These are phyloP conservation scores for Saccharomyces hybrid DNA, from an alignment of 1,139 yeast genomes.

Conservation along the genomic window DNA sequence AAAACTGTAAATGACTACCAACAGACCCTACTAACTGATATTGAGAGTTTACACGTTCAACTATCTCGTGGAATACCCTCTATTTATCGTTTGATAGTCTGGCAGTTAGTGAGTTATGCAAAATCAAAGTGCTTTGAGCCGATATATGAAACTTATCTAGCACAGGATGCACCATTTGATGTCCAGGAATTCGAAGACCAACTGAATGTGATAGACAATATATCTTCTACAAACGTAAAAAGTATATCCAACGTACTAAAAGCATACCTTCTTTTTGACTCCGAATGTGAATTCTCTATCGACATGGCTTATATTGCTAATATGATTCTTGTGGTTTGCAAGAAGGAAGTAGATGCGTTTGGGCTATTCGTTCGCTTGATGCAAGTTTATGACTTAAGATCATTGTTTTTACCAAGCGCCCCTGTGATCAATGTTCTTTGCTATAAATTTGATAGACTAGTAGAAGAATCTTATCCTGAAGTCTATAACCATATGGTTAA, in stretches of 20 bases:
- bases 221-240: conserved; percentile 48
- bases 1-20: neutral
- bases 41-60: neutral
- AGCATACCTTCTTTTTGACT: conserved; percentile 77
- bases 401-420: conserved; percentile 75
- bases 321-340: neutral
- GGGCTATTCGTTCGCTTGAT: conserved; percentile 67
- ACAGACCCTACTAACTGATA: neutral
- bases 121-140: conserved; percentile 65
- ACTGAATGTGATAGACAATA: conserved; percentile 74
- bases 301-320: conserved; percentile 78
- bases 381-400: conserved; percentile 69
- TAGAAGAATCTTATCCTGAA: conserved; percentile 42
- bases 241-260: conserved; percentile 68
- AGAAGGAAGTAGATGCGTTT: conserved; percentile 40
- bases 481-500: conserved; percentile 68
- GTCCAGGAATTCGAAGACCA: conserved; percentile 42
- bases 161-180: conserved; percentile 60
- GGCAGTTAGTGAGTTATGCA: conserved; percentile 78
- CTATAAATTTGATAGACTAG: conserved; percentile 77
- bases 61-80: conserved; percentile 70
- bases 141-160: conserved; percentile 45
- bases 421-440: conserved; percentile 73
- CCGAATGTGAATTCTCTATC: conserved; percentile 48
- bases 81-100: conserved; percentile 73